These are phyloP conservation scores for Hanseniaspora vineae DNA, from an alignment of 805 yeast species.

Conservation along the genomic window DNA sequence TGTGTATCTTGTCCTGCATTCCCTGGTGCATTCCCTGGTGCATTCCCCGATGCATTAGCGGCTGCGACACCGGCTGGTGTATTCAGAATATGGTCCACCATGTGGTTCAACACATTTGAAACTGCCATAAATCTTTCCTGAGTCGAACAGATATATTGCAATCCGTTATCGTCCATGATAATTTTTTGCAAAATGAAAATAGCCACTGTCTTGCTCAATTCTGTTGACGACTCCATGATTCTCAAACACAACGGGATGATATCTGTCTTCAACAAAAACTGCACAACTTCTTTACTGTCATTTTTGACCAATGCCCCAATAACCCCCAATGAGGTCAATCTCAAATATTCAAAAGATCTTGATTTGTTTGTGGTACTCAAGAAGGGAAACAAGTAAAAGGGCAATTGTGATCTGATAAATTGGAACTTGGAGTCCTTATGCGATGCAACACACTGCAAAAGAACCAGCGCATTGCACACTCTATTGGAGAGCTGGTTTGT, in stretches of 20 bases:
- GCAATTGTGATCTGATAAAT: constrained; percentile 82
- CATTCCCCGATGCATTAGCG: not conserved
- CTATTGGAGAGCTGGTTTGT: constrained; percentile 81
- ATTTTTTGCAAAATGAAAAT: constrained; percentile 92
- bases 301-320: constrained; percentile 94
- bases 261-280: constrained; percentile 85
- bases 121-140: constrained; percentile 92
- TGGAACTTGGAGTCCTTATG: constrained; percentile 80
- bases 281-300: constrained; percentile 90
- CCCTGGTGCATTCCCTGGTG: not conserved
- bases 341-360: constrained; percentile 83
- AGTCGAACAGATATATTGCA: constrained; percentile 87
- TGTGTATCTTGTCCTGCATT: not conserved
- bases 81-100: constrained; percentile 76
- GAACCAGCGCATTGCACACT: constrained; percentile 90
- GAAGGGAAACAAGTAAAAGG: constrained; percentile 86
- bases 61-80: constrained; percentile 14
- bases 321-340: constrained; percentile 89
- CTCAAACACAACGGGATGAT: constrained; percentile 89
- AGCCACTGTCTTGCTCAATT: constrained; percentile 89
- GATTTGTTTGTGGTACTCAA: constrained; percentile 84
- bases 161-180: constrained; percentile 80
- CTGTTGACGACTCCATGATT: constrained; percentile 92
- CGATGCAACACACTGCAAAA: constrained; percentile 92
- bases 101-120: constrained; percentile 68